Evolutionary conservation across 345 rosid species (phyloP), one percentile per base, ranked within the genome.

Genomic region (Acer saccharum): DNA sequence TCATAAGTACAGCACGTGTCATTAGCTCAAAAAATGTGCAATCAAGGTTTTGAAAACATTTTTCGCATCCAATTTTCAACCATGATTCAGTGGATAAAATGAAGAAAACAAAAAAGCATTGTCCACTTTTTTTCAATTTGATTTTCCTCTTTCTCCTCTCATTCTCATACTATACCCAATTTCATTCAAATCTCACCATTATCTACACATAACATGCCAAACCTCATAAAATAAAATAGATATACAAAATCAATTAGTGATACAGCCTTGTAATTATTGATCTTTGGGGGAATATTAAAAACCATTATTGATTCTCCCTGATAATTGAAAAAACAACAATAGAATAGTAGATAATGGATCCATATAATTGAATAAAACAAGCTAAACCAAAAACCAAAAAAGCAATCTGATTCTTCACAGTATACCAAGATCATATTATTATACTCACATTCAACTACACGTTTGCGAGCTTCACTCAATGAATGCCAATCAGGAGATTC

Each of bases 391-490:
- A 46, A 46, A 46, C 13, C 10, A 10, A 9, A 46, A 46, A 46
- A 46, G 10, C 10, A 46, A 46, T 46, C 39, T 10, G 50, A 46
- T 46, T 46, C 50, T 11, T 46, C 50, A 46, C 50, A 46, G 50
- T 46, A 46, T 68, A 12, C 35, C 35, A 5, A 21, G 27, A 18
- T 60, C 21, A 69, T 3, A 14, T 7, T 44, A 27, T 2, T 17
- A 12, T 39, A 80, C 90, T 87, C 81, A 87, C 98, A 80, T 73
- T 91, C 94, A 58, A 92, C 97, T 73, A 90, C 78, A 67, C 97
- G 91, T 72, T 87, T 93, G 58, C 85, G 84, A 82, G 97, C 96
- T 80, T 87, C 92, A 65, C 85, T 92, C 27, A 89, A 87, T 1
- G 84, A 74, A 35, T 82, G 70, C 94, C 94, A 92, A 6, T 89